Evolutionary conservation across 306 rosid species (phyloP).

Genomic region (Prunus padus): DNA sequence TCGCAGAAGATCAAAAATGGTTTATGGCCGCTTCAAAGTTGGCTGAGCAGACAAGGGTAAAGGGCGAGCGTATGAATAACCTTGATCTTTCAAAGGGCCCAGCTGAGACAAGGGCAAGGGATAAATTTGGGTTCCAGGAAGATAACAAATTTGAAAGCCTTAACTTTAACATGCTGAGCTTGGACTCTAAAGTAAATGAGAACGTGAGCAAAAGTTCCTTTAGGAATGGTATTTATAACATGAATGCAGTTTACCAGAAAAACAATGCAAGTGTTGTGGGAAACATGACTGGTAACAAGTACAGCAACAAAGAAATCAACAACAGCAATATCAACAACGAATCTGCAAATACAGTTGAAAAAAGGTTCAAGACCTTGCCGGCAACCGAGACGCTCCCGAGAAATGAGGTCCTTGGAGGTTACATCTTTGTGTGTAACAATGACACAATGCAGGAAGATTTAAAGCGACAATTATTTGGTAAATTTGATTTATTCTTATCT

Average conservation of each 20-base stretch:
- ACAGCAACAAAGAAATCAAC: slow-evolving; percentile 60
- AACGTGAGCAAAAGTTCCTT: slow-evolving; percentile 56
- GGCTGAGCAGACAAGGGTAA: slow-evolving; percentile 90
- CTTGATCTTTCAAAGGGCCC: slow-evolving; percentile 84
- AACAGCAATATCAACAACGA: slow-evolving; percentile 44
- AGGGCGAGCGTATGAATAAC: slow-evolving; percentile 89
- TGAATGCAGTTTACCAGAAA: slow-evolving; percentile 75
- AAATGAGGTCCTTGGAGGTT: slow-evolving; percentile 97
- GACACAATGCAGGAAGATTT: slow-evolving; percentile 99
- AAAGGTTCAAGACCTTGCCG: slow-evolving; percentile 98
- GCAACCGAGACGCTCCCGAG: slow-evolving; percentile 97
- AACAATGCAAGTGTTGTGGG: slow-evolving; percentile 54
- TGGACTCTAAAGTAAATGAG: slow-evolving; percentile 70
- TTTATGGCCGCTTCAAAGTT: slow-evolving; percentile 82
- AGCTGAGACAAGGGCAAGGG: slow-evolving; percentile 66
- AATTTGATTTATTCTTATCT: slow-evolving; percentile 8
- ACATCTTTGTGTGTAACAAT: slow-evolving; percentile 96
- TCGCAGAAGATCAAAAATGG: slow-evolving; percentile 95
- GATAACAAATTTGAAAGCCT: slow-evolving; percentile 85
- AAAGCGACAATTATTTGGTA: slow-evolving; percentile 94
- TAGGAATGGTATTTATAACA: slow-evolving; percentile 59
- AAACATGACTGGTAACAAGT: slow-evolving; percentile 63
- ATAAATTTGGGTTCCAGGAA: slow-evolving; percentile 83
- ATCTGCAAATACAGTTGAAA: slow-evolving; percentile 62
- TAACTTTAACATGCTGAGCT: slow-evolving; percentile 71